Base-by-base conservation (phyloP, 352 stramenopile species). In the Phytophthora europaea region DNA sequence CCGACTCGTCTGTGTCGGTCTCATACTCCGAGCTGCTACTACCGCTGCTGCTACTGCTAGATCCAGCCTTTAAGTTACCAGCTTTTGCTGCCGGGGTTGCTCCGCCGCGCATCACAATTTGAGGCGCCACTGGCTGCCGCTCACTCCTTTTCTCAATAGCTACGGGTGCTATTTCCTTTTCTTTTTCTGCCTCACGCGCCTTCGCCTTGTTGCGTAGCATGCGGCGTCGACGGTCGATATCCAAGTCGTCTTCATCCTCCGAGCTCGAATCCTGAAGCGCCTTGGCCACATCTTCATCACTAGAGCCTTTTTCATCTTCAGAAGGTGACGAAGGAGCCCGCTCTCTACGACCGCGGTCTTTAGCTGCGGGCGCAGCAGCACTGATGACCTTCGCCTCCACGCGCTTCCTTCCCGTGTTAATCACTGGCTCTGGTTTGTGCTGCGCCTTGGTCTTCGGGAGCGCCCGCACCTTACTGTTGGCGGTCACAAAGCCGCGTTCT, bases 1-100 rank as follows among this genome's bases (percentile, higher is more conserved):
- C 87, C 15, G 88, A 95, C 4, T 93, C 83, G 59, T 94, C 84
- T 10, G 89, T 88, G 62, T 97, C 90, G 0, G 89, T 97, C 67
- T 95, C 90, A 76, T 85, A 95, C 61, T 96, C 89, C 1, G 88
- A 94, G 34, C 72, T 87, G 10, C 80, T 84, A 50, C 79, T 87
- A 5, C 72, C 78, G 16, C 74, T 83, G 34, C 76, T 83, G 31
- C 78, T 80, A 9, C 65, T 81, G 66, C 75, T 81, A 10, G 85
- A 92, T 26, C 78, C 82, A 1, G 70, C 80, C 54, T 85, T 75
- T 16, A 31, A 22, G 34, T 72, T 63, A 43, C 8, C 55, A 16
- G 22, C 45, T 38, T 60, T 3, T 23, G 47, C 12, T 62, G 55
- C 28, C 13, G 45, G 15, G 59, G 65, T 28, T 10, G 48, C 43